A percentile compares a stretch with the other conserved stretches of the same genome.
These are phyloP conservation scores for Diospyros lotus DNA, from an alignment of 148 eudicot genomes.

Conservation along the genomic window DNA sequence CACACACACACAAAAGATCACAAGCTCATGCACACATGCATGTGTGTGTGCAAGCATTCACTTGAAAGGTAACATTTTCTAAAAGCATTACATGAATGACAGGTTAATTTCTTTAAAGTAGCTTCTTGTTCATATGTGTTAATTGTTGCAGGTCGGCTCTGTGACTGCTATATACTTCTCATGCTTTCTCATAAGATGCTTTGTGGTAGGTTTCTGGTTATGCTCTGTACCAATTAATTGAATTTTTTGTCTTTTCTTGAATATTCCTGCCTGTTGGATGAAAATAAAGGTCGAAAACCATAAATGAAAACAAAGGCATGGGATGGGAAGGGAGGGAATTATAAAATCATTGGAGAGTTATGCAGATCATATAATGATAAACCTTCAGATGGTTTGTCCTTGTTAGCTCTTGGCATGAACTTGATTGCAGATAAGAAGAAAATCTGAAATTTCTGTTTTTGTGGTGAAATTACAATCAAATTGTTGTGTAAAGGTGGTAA, in stretches of 20 bases:
- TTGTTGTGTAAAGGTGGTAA: background rate
- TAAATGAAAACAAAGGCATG: background rate
- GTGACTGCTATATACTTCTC: slow-evolving; percentile 76
- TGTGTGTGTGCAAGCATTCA: too few species aligned
- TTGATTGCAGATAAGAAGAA: background rate
- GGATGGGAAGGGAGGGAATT: background rate
- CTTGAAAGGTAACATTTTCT: background rate
- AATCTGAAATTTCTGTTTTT: background rate
- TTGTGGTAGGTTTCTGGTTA: slow-evolving; percentile 53
- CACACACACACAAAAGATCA: too few species aligned
- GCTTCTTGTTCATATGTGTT: slow-evolving; percentile 12
- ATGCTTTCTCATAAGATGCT: slow-evolving; percentile 78
- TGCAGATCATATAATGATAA: too few species aligned
- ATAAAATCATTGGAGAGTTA: too few species aligned
- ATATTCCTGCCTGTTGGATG: too few species aligned
- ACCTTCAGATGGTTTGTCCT: too few species aligned
- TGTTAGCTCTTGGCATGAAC: too few species aligned
- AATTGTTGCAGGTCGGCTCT: slow-evolving; percentile 75
- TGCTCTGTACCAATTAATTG: background rate
- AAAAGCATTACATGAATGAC: background rate
- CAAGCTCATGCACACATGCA: too few species aligned
- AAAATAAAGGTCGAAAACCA: background rate
- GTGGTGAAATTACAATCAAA: background rate
- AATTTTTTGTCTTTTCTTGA: background rate
- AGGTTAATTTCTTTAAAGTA: background rate